These are phyloP conservation scores for Neurospora sp. DNA, from an alignment of 2,329 filamentous ascomycete species.

Conservation along the genomic window DNA sequence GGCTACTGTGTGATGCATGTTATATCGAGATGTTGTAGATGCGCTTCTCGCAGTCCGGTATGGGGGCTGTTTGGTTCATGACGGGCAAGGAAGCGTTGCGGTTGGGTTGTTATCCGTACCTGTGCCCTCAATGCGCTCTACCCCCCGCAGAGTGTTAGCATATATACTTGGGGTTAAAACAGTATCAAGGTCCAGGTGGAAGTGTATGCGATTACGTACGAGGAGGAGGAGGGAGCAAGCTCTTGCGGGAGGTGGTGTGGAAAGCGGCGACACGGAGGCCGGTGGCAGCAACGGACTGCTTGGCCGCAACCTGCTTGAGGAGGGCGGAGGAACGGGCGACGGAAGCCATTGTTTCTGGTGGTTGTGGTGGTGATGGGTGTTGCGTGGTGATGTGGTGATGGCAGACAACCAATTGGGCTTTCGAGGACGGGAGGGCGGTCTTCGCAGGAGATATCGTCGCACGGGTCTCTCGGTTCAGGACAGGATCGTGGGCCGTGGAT, in stretches of 20 bases:
- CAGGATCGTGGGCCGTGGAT: not conserved
- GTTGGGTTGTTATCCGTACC: slow-evolving; percentile 38
- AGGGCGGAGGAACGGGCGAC: slow-evolving; percentile 41
- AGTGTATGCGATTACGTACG: slow-evolving; percentile 47
- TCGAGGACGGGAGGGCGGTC: not conserved
- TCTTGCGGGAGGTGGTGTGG: slow-evolving; percentile 69
- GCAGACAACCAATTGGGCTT: not conserved
- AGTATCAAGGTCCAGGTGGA: not conserved
- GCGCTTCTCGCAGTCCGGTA: not conserved
- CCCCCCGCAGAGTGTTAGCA: slow-evolving; percentile 8
- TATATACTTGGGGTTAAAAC: slow-evolving; percentile 31
- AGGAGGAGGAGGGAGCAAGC: slow-evolving; percentile 73
- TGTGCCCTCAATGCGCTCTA: slow-evolving; percentile 67
- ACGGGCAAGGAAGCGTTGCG: not conserved
- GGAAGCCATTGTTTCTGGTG: slow-evolving; percentile 40
- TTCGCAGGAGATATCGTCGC: not conserved
- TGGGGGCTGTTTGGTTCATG: slow-evolving; percentile 1
- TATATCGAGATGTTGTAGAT: not conserved
- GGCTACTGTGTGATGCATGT: not conserved
- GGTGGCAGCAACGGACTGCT: slow-evolving; percentile 25
- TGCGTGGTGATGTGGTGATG: slow-evolving; percentile 12
- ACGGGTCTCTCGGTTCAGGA: not conserved
- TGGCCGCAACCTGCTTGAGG: slow-evolving; percentile 39
- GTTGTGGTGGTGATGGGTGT: slow-evolving; percentile 7
- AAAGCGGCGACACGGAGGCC: slow-evolving; percentile 62